Evolutionary conservation across 140 eudicot genomes (phyloP).

Genomic region (Cichorium intybus): DNA sequence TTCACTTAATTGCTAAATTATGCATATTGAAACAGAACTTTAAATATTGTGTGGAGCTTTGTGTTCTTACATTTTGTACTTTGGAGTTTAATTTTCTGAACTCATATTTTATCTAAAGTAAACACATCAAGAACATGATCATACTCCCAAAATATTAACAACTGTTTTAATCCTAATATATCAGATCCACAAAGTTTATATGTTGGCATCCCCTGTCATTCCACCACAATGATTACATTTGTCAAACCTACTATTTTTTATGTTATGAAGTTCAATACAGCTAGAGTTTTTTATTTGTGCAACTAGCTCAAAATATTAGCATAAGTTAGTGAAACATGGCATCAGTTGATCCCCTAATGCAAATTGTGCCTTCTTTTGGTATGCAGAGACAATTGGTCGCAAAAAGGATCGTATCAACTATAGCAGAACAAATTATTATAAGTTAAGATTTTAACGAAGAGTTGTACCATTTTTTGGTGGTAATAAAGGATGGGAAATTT

Average conservation of each 20-base stretch:
- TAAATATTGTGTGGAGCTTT: too few species aligned
- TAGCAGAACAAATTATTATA: neutral
- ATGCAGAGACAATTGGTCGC: neutral
- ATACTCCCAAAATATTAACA: neutral
- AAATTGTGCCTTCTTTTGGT: too few species aligned
- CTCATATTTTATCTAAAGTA: too few species aligned
- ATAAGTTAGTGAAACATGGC: neutral
- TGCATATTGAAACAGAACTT: too few species aligned
- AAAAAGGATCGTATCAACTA: neutral
- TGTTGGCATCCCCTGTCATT: neutral
- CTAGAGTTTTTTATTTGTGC: neutral
- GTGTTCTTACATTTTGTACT: too few species aligned
- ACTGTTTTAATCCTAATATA: neutral
- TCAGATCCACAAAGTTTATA: too few species aligned
- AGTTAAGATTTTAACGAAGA: neutral
- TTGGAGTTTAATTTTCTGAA: too few species aligned
- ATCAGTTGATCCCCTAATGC: too few species aligned
- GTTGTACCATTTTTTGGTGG: slow-evolving; percentile 66
- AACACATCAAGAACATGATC: neutral
- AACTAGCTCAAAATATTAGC: neutral
- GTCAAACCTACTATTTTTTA: too few species aligned
- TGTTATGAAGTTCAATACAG: neutral
- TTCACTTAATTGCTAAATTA: too few species aligned
- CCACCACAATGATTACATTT: too few species aligned
- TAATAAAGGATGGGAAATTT: slow-evolving; percentile 47